Conservation (phyloP, 345 rosid species). For the Populus deltoides region DNA sequence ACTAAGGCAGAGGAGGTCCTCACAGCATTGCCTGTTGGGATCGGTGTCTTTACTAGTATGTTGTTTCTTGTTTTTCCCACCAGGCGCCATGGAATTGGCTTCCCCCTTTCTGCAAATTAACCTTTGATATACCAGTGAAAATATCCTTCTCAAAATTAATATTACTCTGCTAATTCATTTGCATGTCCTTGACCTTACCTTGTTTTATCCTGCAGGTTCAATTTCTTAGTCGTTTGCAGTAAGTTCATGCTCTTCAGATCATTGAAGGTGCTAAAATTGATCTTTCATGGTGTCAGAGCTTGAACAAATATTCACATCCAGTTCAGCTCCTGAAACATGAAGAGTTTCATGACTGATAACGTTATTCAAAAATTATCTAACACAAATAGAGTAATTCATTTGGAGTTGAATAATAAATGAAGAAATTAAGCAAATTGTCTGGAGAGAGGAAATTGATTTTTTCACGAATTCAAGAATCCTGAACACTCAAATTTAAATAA, state of each 20-base stretch:
- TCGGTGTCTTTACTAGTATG: constrained; percentile 74
- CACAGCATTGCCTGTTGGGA: constrained; percentile 72
- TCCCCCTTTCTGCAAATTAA: constrained; percentile 47
- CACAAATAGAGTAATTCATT: neutral
- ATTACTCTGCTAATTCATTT: neutral
- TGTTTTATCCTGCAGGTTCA: neutral
- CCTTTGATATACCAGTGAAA: neutral
- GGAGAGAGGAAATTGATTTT: neutral
- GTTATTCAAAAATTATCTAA: neutral
- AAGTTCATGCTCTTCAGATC: neutral
- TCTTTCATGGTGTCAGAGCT: neutral
- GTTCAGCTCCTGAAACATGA: neutral
- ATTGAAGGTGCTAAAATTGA: neutral
- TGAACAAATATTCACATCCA: neutral
- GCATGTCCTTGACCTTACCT: neutral
- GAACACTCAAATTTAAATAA: neutral
- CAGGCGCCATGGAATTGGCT: constrained; percentile 85
- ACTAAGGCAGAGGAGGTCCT: constrained; percentile 61
- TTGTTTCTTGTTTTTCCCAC: constrained; percentile 80
- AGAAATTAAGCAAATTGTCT: neutral
- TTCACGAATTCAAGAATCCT: neutral
- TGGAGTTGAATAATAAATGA: neutral
- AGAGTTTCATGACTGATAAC: neutral
- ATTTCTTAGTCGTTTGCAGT: neutral
- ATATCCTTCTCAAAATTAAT: neutral